A percentile compares a stretch with the other conserved stretches of the same genome.
Evolutionary conservation across 1,139 yeast species (phyloP).

Genomic region (Yarrowia galli): DNA sequence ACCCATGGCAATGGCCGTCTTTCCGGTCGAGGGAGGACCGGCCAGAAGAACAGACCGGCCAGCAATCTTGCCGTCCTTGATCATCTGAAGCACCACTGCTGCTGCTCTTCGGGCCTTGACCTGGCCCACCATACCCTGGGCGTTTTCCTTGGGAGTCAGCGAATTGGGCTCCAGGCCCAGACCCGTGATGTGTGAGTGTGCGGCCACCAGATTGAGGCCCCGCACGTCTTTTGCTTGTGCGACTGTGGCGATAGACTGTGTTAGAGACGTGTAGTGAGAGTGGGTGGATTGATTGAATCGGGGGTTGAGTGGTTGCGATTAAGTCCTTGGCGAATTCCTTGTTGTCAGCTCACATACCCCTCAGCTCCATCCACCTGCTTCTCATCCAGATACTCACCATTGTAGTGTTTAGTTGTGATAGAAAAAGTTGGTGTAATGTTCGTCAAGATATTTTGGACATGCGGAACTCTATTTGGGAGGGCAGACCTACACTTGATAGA

Average conservation of each 20-base stretch:
- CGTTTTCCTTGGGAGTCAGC: constrained; percentile 75
- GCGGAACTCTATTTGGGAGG: constrained; percentile 16
- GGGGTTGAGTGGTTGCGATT: neutral
- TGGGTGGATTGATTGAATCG: neutral
- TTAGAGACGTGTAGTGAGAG: neutral
- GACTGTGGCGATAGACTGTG: constrained; percentile 37
- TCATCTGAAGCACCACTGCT: constrained; percentile 91
- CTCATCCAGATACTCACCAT: constrained; percentile 28
- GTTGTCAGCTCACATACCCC: neutral
- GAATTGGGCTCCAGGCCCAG: constrained; percentile 86
- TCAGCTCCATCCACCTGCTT: neutral
- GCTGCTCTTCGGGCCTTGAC: constrained; percentile 94
- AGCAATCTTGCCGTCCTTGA: constrained; percentile 91
- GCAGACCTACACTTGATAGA: too few species aligned
- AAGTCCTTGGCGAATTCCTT: neutral
- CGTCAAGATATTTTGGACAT: constrained; percentile 34
- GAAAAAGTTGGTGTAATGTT: constrained; percentile 17
- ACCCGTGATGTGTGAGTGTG: constrained; percentile 96
- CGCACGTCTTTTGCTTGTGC: constrained; percentile 49
- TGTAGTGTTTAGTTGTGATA: constrained; percentile 10
- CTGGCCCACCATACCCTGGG: constrained; percentile 99
- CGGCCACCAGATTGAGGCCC: constrained; percentile 69
- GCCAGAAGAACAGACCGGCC: constrained; percentile 96
- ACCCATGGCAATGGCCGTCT: constrained; percentile 99
- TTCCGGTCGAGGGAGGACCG: constrained; percentile 99